These are phyloP conservation scores for Penicillium parvum DNA, from an alignment of 495 filamentous ascomycete genomes.

Conservation along the genomic window DNA sequence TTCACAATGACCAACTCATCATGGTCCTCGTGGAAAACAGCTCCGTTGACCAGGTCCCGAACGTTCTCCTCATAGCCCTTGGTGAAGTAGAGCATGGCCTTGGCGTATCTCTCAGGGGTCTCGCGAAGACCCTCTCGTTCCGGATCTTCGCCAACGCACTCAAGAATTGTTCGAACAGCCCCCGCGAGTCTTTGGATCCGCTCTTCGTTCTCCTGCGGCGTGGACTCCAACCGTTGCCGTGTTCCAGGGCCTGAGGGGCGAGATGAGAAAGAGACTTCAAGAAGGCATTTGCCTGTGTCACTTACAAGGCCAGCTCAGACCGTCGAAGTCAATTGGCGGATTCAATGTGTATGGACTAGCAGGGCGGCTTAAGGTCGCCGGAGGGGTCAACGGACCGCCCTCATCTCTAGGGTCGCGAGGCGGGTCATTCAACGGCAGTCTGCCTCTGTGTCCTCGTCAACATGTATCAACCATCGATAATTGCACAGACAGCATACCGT, in stretches of 20 bases:
- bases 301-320: conserved; percentile 68
- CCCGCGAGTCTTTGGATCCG: conserved; percentile 74
- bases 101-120: conserved; percentile 88
- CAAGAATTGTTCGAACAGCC: conserved; percentile 84
- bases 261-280: not conserved
- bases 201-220: conserved; percentile 63
- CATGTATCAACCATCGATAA: not conserved
- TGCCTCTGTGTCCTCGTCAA: conserved; percentile 11
- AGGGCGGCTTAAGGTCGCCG: conserved; percentile 49
- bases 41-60: conserved; percentile 84
- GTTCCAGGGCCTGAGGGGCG: conserved; percentile 64
- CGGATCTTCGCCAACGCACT: conserved; percentile 95
- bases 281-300: conserved; percentile 8
- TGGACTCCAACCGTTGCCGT: conserved; percentile 73
- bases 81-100: conserved; percentile 98
- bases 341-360: conserved; percentile 58
- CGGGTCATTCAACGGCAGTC: conserved; percentile 53
- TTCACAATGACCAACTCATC: conserved; percentile 97
- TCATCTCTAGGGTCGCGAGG: conserved; percentile 74
- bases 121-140: conserved; percentile 82
- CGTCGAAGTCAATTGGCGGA: conserved; percentile 66
- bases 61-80: conserved; percentile 98
- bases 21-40: conserved; percentile 95
- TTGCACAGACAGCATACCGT: conserved; percentile 21
- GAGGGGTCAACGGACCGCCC: conserved; percentile 45